These are phyloP conservation scores for Leucoagaricus sp. DNA, from an alignment of 1,284 basidiomycete genomes.

Conservation along the genomic window DNA sequence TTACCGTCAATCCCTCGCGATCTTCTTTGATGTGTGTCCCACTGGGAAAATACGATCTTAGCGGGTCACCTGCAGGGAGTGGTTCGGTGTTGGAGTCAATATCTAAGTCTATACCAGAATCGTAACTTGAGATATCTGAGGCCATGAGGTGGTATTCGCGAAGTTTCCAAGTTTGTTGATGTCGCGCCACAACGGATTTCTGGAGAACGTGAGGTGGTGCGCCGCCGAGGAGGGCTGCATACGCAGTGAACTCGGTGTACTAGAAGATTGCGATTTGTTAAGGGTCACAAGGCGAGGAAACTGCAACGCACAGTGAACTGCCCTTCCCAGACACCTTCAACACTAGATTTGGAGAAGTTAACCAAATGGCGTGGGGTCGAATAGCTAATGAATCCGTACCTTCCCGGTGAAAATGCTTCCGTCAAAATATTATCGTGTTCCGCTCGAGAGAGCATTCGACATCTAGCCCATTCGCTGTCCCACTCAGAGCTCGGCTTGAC, in stretches of 20 bases:
- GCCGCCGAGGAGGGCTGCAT: constrained; percentile 63
- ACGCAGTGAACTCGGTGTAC: constrained; percentile 76
- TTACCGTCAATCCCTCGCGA: constrained; percentile 42
- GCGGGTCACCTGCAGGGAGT: constrained; percentile 43
- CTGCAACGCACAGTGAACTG: constrained; percentile 59
- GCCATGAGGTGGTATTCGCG: constrained; percentile 65
- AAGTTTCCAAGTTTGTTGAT: constrained; percentile 78
- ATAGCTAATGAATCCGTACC: constrained; percentile 27
- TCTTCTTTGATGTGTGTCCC: constrained; percentile 45
- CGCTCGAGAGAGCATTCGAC: constrained; percentile 38
- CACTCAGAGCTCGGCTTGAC: constrained; percentile 44
- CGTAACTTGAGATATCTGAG: constrained; percentile 26
- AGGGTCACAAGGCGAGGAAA: background rate
- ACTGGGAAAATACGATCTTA: constrained; percentile 57
- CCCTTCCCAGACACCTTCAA: constrained; percentile 79
- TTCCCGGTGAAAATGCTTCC: constrained; percentile 56
- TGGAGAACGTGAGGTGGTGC: constrained; percentile 57
- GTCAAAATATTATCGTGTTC: constrained; percentile 34
- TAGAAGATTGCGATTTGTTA: constrained; percentile 26
- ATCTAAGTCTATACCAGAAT: constrained; percentile 32
- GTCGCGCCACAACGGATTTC: constrained; percentile 59
- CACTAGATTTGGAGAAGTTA: constrained; percentile 32
- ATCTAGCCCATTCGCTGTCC: constrained; percentile 64
- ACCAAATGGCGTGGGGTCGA: background rate
- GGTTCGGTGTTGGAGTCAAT: constrained; percentile 32